Evolutionary conservation across 768 basidiomycete species (phyloP).

Genomic region (Gautieria morchelliformis): DNA sequence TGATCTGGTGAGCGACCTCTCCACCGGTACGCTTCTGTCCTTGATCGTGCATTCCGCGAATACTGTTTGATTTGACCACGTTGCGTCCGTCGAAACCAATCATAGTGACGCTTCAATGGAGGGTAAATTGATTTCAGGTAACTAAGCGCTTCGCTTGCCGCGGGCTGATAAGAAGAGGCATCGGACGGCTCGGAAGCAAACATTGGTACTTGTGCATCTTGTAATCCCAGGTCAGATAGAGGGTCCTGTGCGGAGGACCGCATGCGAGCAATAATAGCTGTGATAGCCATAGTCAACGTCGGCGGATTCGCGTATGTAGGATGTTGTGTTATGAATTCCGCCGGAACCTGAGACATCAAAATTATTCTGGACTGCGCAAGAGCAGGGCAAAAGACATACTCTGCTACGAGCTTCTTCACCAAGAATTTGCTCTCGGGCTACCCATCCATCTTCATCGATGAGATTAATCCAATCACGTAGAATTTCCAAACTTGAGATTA

Average conservation of each 20-base stretch:
- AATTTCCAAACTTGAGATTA: constrained; percentile 67
- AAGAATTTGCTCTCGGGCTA: constrained; percentile 91
- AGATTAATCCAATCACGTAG: constrained; percentile 82
- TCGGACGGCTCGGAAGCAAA: constrained; percentile 10
- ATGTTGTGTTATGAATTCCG: constrained; percentile 87
- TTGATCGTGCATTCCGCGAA: constrained; percentile 71
- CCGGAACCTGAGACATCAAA: constrained; percentile 50
- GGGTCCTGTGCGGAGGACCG: constrained; percentile 31
- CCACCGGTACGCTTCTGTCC: constrained; percentile 90
- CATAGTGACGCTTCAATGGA: constrained; percentile 83
- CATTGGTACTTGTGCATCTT: constrained; percentile 46
- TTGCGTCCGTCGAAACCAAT: constrained; percentile 94
- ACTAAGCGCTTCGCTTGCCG: constrained; percentile 33
- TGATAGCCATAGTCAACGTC: constrained; percentile 88
- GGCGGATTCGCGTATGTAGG: constrained; percentile 94
- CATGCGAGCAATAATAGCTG: constrained; percentile 71
- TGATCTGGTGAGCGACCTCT: constrained; percentile 79
- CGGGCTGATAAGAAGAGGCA: constrained; percentile 8
- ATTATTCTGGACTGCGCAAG: not conserved
- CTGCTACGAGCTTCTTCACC: constrained; percentile 95
- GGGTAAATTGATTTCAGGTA: constrained; percentile 77
- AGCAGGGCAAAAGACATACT: constrained; percentile 27
- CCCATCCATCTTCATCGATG: constrained; percentile 93
- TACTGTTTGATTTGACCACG: constrained; percentile 91
- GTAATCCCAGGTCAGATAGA: constrained; percentile 62